Conservation (phyloP, 2,329 filamentous ascomycete species). For the Phoma sp. region DNA sequence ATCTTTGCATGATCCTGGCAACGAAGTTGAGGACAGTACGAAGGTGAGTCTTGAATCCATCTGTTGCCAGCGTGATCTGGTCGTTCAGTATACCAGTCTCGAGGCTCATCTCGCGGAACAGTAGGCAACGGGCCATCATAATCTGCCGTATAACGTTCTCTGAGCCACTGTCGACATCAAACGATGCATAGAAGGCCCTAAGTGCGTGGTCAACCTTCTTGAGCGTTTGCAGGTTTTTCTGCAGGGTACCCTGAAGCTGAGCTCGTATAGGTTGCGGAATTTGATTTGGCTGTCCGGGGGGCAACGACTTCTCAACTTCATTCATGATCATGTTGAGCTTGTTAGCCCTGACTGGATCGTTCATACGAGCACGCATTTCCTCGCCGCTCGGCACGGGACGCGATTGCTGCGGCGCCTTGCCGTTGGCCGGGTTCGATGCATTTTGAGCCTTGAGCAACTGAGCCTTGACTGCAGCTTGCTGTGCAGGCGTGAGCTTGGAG, state of each 20-base stretch:
- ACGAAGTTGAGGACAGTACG: conserved; percentile 37
- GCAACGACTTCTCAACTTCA: conserved; percentile 37
- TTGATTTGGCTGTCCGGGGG: conserved; percentile 28
- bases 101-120: conserved; percentile 39
- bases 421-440: conserved; percentile 34
- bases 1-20: conserved; percentile 33
- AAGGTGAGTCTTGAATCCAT: conserved; percentile 36
- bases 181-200: conserved; percentile 38
- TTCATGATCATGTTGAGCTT: conserved; percentile 36
- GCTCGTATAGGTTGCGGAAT: conserved; percentile 29
- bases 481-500: conserved; percentile 38
- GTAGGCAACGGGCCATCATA: conserved; percentile 29
- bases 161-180: conserved; percentile 28
- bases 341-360: conserved; percentile 33
- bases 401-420: conserved; percentile 35
- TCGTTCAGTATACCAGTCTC: conserved; percentile 36
- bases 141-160: conserved; percentile 37
- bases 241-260: conserved; percentile 35
- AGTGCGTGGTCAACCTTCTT: conserved; percentile 42
- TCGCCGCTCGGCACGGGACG: conserved; percentile 28
- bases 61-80: conserved; percentile 35
- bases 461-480: conserved; percentile 40
- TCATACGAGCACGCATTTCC: conserved; percentile 35
- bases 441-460: conserved; percentile 45
- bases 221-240: conserved; percentile 32